phyloP scores from a whole-genome alignment of 176 grass and related monocot species.

The Pontederia crassipes region DNA sequence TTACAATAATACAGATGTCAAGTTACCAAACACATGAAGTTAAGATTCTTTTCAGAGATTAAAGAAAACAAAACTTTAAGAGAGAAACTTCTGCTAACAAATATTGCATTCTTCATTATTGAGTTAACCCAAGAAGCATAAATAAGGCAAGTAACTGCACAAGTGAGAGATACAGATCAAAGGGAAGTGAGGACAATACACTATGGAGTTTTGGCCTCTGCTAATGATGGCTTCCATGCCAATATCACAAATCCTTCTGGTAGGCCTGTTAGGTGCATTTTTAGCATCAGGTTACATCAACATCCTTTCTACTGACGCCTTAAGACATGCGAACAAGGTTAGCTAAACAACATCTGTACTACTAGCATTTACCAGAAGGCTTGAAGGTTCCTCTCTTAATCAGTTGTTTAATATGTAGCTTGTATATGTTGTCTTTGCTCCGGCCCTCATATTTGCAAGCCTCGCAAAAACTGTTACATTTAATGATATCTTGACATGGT shows the following conservation, averaged over 20 bases:
- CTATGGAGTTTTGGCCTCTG: conserved; percentile 30
- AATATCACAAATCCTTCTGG: conserved; percentile 22
- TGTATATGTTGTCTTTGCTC: conserved; percentile 18
- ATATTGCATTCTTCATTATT: too few relatives aligned
- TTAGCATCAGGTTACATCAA: conserved; percentile 22
- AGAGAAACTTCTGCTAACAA: too few relatives aligned
- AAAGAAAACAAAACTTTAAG: too few relatives aligned
- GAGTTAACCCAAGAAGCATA: too few relatives aligned
- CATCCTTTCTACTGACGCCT: conserved; percentile 14
- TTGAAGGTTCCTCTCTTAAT: too few relatives aligned
- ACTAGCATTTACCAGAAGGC: too few relatives aligned
- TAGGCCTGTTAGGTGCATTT: conserved; percentile 22
- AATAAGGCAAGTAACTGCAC: too few relatives aligned
- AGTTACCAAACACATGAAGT: too few relatives aligned
- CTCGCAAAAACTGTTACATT: conserved; percentile 31
- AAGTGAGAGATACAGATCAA: background rate
- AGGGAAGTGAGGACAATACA: background rate
- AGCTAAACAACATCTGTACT: background rate
- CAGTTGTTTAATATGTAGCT: conserved; percentile 1
- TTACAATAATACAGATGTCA: too few relatives aligned
- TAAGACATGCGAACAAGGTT: conserved; percentile 30
- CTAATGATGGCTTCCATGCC: conserved; percentile 27
- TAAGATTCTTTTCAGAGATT: too few relatives aligned
- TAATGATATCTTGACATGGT: conserved; percentile 25
- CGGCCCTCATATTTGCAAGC: conserved; percentile 16